phyloP scores from a whole-genome alignment of 495 filamentous ascomycete genomes.

The Neurospora tetraspora region DNA sequence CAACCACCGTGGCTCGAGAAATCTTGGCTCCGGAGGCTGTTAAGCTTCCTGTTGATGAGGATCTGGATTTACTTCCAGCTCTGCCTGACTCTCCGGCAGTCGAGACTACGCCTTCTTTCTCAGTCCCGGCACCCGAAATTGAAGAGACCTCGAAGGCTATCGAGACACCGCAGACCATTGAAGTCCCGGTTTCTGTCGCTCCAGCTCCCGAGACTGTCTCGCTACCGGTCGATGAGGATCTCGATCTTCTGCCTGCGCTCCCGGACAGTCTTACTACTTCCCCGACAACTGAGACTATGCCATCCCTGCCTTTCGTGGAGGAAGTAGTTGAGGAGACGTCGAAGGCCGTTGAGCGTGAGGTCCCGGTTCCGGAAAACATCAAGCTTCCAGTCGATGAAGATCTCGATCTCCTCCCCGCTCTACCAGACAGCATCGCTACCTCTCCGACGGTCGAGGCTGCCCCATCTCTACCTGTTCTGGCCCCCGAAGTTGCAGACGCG shows the following conservation, averaged over 20 bases:
- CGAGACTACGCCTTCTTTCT: neutral
- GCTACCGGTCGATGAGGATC: neutral
- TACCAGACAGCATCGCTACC: neutral
- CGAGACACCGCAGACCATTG: neutral
- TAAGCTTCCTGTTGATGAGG: neutral
- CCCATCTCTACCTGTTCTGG: neutral
- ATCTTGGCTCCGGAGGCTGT: neutral
- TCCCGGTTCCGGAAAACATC: neutral
- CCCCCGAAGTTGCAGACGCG: neutral
- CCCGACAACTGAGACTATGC: neutral
- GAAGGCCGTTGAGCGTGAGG: neutral
- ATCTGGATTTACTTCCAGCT: neutral
- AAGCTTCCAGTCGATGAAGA: neutral
- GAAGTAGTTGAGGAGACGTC: neutral
- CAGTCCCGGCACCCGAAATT: neutral
- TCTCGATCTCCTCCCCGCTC: neutral
- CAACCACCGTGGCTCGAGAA: neutral
- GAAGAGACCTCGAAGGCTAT: neutral
- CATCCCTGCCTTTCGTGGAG: neutral
- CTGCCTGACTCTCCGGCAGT: constrained; percentile 3
- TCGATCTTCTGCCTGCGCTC: neutral
- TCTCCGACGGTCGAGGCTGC: neutral
- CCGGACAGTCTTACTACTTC: neutral
- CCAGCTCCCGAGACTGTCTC: neutral
- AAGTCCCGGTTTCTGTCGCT: neutral